Evolutionary conservation across 768 basidiomycete species (phyloP), one percentile per base, ranked within the genome.

Genomic region (Leccinum truebloodii): DNA sequence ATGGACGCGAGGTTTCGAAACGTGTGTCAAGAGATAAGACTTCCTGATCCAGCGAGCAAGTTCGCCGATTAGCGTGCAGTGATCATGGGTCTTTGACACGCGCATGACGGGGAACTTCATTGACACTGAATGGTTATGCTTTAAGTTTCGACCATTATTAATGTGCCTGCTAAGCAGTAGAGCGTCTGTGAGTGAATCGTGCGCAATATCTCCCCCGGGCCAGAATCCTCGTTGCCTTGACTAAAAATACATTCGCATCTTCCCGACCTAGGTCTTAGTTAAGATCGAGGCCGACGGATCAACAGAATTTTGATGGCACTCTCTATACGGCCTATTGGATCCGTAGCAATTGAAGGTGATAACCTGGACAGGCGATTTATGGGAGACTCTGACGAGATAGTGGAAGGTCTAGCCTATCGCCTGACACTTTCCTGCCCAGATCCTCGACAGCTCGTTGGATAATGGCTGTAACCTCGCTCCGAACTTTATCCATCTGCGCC

Each of bases 401-500:
- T 48, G 48, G 37, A 55, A 60, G 57, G 41, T 64, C 61, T 32
- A 81, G 68, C 35, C 66, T 69, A 44, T 75, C 59, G 26, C 83
- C 82, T 37, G 80, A 83, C 20, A 85, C 75, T 12, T 74, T 77
- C 62, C 80, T 77, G 22, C 86, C 86, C 16, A 87, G 71, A 12
- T 75, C 72, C 69, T 86, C 79, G 9, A 87, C 85, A 32, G 77
- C 77, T 52, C 68, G 70, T 55, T 86, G 86, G 14, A 90, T 65
- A 26, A 82, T 65, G 16, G 78, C 77, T 3, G 85, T 86, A 26
- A 90, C 76, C 60, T 81, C 76, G 55, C 82, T 82, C 60, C 89
- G 77, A 53, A 84, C 70, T 41, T 64, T 59, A 13, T 74, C 66
- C 39, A 80, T 75, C 61, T 77, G 75, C 18, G 72, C 62, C 24